Evolutionary conservation across 192 early-diverging fungal species (phyloP).

Genomic region (Coemansia sp.): DNA sequence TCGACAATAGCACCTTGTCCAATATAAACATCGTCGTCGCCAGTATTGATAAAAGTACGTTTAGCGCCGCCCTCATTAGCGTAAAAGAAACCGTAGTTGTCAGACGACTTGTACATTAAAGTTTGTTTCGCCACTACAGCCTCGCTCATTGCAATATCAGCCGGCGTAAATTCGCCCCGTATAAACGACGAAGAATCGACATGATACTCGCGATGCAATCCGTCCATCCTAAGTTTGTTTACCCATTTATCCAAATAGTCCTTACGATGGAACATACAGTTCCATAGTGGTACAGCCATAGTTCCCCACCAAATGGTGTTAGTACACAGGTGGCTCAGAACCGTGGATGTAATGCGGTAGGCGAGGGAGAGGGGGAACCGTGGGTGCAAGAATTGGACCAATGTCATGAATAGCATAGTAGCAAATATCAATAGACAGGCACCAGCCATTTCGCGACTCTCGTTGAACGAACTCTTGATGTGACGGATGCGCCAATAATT

Average conservation of each 20-base stretch:
- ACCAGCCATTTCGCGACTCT: constrained; percentile 35
- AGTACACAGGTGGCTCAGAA: constrained; percentile 38
- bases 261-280: constrained; percentile 27
- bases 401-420: neutral
- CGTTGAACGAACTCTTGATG: constrained; percentile 58
- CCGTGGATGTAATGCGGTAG: constrained; percentile 31
- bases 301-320: constrained; percentile 48
- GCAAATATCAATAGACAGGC: constrained; percentile 23
- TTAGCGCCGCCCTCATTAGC: neutral
- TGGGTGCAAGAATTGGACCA: constrained; percentile 9
- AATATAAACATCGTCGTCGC: neutral
- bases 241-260: constrained; percentile 33
- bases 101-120: constrained; percentile 1
- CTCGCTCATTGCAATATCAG: constrained; percentile 13
- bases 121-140: constrained; percentile 15
- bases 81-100: constrained; percentile 17
- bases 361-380: constrained; percentile 20
- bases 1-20: neutral
- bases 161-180: neutral
- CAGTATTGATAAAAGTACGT: neutral
- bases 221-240: constrained; percentile 30
- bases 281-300: constrained; percentile 37
- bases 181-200: constrained; percentile 7
- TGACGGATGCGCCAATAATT: constrained; percentile 45
- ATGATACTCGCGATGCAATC: constrained; percentile 37